Evolutionary conservation across 2,329 filamentous ascomycete species (phyloP), one percentile per base, ranked within the genome.

Genomic region (Blastomyces gilchristii): DNA sequence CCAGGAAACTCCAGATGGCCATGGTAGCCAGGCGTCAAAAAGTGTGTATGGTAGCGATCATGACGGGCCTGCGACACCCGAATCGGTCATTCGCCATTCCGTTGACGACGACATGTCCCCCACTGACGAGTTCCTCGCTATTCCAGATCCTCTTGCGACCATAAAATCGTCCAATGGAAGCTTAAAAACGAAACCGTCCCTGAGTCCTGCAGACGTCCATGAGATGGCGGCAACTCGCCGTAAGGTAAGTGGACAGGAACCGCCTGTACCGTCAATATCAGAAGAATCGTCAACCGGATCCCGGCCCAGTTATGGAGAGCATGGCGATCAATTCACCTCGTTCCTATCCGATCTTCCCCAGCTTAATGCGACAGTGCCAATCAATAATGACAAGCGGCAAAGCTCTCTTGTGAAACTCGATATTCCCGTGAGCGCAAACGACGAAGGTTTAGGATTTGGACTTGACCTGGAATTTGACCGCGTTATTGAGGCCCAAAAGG

Each of bases 401-500:
- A 83, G 86, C 54, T 91, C 88, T 75, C 85, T 91, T 69, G 88
- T 91, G 75, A 88, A 90, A 70, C 84, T 91, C 59, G 92, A 94
- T 70, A 83, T 97, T 66, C 90, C 91, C 8, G 79, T 95, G 68
- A 86, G 91, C 67, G 78, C 80, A 43, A 79, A 80, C 58, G 80
- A 84, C 57, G 91, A 93, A 65, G 74, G 75, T 71, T 82, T 94
- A 62, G 90, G 90, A 65, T 86, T 96, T 66, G 93, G 91, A 67
- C 83, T 97, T 56, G 91, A 96, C 71, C 85, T 89, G 70, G 94
- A 97, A 74, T 97, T 97, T 76, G 91, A 97, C 71, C 85, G 93
- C 65, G 90, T 97, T 63, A 95, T 97, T 70, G 91, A 97, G 79
- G 84, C 87, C 74, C 92, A 97, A 88, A 97, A 97, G 91, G 92